Conservation (phyloP, 306 rosid species). For the Fragaria nilgerrensis region DNA sequence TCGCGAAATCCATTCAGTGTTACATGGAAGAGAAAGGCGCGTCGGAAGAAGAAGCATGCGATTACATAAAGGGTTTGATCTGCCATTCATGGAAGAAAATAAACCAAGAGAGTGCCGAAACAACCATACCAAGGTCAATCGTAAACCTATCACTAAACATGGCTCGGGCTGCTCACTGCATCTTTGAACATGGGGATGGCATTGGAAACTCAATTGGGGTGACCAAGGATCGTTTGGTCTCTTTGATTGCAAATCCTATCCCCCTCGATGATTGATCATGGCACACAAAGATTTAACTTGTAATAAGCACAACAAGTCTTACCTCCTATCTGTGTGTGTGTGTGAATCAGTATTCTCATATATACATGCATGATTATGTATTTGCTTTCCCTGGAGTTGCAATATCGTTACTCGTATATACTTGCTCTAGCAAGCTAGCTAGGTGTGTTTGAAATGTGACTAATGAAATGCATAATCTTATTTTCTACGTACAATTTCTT, state of each 20-base stretch:
- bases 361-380: too few relatives aligned
- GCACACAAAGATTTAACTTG: too few relatives aligned
- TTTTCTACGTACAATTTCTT: too few relatives aligned
- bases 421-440: too few relatives aligned
- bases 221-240: slow-evolving; percentile 21
- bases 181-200: slow-evolving; percentile 33
- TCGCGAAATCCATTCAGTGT: slow-evolving; percentile 30
- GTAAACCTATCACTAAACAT: slow-evolving; percentile 26
- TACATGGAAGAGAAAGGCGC: slow-evolving; percentile 24
- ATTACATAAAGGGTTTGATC: slow-evolving; percentile 6
- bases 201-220: slow-evolving; percentile 24
- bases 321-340: too few relatives aligned
- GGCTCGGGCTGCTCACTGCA: slow-evolving; percentile 29
- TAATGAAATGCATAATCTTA: too few relatives aligned
- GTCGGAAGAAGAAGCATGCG: slow-evolving; percentile 25
- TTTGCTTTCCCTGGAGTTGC: too few relatives aligned
- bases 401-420: too few relatives aligned
- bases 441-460: too few relatives aligned
- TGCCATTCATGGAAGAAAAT: slow-evolving; percentile 23
- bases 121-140: slow-evolving; percentile 16
- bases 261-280: background rate
- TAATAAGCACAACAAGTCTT: too few relatives aligned
- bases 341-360: too few relatives aligned
- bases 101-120: slow-evolving; percentile 14
- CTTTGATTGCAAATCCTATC: slow-evolving; percentile 27